Conservation (phyloP, 352 stramenopile species). For the Lagenidium giganteum region DNA sequence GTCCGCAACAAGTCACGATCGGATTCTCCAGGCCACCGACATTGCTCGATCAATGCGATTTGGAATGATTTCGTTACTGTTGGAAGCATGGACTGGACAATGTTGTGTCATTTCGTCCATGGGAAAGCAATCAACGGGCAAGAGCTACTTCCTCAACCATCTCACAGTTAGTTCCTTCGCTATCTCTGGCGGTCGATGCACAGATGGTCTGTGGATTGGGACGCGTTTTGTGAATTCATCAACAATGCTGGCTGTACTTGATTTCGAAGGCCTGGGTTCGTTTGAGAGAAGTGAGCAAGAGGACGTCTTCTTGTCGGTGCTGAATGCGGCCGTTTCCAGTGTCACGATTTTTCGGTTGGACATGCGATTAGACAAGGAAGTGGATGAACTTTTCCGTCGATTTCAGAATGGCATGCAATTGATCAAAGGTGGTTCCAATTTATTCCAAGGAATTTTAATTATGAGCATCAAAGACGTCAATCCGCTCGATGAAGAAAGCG, state of each 20-base stretch:
- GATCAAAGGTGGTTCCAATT: conserved; percentile 32
- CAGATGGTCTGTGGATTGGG: conserved; percentile 47
- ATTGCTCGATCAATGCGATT: conserved; percentile 43
- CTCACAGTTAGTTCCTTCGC: conserved; percentile 56
- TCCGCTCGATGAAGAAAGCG: conserved; percentile 32
- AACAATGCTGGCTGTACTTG: conserved; percentile 43
- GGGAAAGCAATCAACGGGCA: conserved; percentile 58
- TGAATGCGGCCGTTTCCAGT: conserved; percentile 52
- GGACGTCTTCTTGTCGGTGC: conserved; percentile 54
- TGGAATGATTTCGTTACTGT: conserved; percentile 25
- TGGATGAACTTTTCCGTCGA: conserved; percentile 40
- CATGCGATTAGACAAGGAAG: conserved; percentile 61
- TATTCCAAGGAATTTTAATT: conserved; percentile 47
- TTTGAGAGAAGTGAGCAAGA: conserved; percentile 60
- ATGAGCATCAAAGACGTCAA: conserved; percentile 72
- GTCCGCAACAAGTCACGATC: too few species aligned
- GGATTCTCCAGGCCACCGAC: conserved; percentile 19
- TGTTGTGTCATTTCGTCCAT: conserved; percentile 38
- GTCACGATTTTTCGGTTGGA: conserved; percentile 68
- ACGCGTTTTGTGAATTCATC: conserved; percentile 25
- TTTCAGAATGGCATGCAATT: conserved; percentile 54
- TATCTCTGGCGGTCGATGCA: conserved; percentile 40
- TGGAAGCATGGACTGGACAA: conserved; percentile 24
- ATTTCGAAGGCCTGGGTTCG: conserved; percentile 58
- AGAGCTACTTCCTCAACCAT: conserved; percentile 69